Evolutionary conservation across 192 early-diverging fungal genomes (phyloP).

Genomic region (Backusella mclennaniae): DNA sequence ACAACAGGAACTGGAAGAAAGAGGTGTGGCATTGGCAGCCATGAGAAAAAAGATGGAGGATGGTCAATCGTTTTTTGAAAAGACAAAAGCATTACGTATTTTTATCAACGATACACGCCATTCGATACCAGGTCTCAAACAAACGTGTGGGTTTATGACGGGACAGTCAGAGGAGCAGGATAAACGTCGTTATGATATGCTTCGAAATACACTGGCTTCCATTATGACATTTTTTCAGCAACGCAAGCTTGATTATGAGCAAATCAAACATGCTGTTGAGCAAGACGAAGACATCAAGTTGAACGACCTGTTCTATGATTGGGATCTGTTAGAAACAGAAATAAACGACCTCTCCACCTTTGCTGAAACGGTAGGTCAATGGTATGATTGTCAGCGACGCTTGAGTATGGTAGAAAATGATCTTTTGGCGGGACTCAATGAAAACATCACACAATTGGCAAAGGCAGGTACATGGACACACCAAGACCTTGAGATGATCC

Average conservation of each 20-base stretch:
- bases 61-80: slow-evolving; percentile 4
- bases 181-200: slow-evolving; percentile 9
- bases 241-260: neutral
- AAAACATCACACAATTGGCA: neutral
- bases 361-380: slow-evolving; percentile 15
- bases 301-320: slow-evolving; percentile 4
- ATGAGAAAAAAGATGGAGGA: slow-evolving; percentile 15
- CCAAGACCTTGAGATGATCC: neutral
- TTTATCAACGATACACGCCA: slow-evolving; percentile 8
- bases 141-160: slow-evolving; percentile 28
- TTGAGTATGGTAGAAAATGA: slow-evolving; percentile 23
- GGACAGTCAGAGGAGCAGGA: slow-evolving; percentile 27
- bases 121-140: slow-evolving; percentile 23
- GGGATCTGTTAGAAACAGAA: slow-evolving; percentile 8
- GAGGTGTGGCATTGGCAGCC: neutral
- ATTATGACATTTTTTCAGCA: neutral
- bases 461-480: neutral
- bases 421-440: neutral
- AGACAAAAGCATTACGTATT: neutral
- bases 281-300: neutral
- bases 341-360: slow-evolving; percentile 17
- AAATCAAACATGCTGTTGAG: neutral
- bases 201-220: neutral
- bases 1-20: slow-evolving; percentile 1
- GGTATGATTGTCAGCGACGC: slow-evolving; percentile 28